A percentile compares a stretch with the other conserved stretches of the same genome.
Evolutionary conservation across 1,284 basidiomycete genomes (phyloP).

Genomic region (Grifola frondosa): DNA sequence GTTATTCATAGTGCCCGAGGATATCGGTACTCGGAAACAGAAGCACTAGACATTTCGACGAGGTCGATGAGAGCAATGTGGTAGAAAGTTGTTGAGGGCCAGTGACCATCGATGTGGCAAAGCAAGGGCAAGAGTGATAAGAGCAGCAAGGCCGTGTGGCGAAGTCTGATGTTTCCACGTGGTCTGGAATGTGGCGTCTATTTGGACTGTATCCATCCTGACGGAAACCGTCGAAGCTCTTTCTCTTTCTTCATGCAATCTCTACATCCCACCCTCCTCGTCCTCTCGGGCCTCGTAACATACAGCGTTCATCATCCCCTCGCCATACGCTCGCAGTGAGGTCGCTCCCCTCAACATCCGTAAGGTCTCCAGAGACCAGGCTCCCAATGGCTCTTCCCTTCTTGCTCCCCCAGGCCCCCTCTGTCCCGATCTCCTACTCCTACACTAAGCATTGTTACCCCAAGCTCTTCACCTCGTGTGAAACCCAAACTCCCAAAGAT

Average conservation of each 20-base stretch:
- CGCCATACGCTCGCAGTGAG: constrained; percentile 35
- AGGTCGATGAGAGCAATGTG: no score
- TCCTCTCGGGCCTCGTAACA: constrained; percentile 59
- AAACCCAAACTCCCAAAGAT: constrained; percentile 32
- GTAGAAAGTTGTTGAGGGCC: no score
- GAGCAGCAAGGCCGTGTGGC: no score
- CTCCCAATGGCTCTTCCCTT: constrained; percentile 26
- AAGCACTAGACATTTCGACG: no score
- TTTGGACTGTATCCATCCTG: no score
- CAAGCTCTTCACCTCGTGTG: constrained; percentile 19
- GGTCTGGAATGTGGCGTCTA: no score
- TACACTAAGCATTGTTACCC: constrained; percentile 17
- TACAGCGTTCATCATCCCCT: constrained; percentile 49
- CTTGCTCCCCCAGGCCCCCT: constrained; percentile 23
- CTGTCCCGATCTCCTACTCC: constrained; percentile 25
- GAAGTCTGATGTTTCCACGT: no score
- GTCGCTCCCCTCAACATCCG: constrained; percentile 43
- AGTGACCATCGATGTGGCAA: no score
- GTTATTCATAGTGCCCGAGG: no score
- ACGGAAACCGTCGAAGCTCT: no score
- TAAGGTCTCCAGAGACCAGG: constrained; percentile 32
- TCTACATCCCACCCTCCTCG: constrained; percentile 37
- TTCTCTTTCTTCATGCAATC: constrained; percentile 31
- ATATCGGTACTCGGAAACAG: no score
- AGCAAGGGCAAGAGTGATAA: no score